Evolutionary conservation across 2,329 filamentous ascomycete genomes (phyloP).

Genomic region (Paecilomyces sp.): DNA sequence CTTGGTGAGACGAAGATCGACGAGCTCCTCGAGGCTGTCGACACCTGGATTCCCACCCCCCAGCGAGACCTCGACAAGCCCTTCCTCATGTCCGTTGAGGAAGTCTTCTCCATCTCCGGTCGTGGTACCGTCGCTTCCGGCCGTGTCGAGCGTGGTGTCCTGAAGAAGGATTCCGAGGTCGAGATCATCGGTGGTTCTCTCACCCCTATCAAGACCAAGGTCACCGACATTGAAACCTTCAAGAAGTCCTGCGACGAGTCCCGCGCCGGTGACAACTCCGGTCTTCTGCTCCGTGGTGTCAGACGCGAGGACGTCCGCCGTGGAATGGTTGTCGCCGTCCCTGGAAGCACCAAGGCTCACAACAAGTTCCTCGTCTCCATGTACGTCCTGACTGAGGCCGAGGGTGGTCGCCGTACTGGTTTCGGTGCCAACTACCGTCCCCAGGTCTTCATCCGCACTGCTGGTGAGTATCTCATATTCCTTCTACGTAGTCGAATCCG

Average conservation of each 20-base stretch:
- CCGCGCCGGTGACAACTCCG: constrained; percentile 94
- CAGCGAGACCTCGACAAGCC: constrained; percentile 93
- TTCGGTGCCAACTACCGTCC: constrained; percentile 96
- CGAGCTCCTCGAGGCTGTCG: constrained; percentile 81
- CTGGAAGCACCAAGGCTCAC: constrained; percentile 78
- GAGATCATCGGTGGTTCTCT: constrained; percentile 86
- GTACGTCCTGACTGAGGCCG: constrained; percentile 96
- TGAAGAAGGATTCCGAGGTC: constrained; percentile 92
- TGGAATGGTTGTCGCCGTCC: constrained; percentile 88
- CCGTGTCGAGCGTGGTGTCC: constrained; percentile 87
- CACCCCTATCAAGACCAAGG: constrained; percentile 90
- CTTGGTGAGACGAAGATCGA: constrained; percentile 86
- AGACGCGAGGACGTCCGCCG: constrained; percentile 90
- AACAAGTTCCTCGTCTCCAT: constrained; percentile 90
- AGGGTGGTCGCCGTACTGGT: constrained; percentile 93
- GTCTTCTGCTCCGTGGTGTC: constrained; percentile 89
- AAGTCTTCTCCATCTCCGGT: constrained; percentile 81
- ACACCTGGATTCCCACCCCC: constrained; percentile 94
- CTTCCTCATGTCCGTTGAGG: constrained; percentile 97
- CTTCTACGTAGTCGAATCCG: background rate
- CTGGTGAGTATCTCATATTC: constrained; percentile 53
- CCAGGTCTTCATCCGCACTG: constrained; percentile 91
- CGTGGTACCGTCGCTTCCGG: constrained; percentile 96
- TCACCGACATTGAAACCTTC: constrained; percentile 99
- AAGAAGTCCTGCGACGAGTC: constrained; percentile 99